Evolutionary conservation across 148 eudicot species (phyloP), one percentile per base, ranked within the genome.

Genomic region (Talinum fruticosum): DNA sequence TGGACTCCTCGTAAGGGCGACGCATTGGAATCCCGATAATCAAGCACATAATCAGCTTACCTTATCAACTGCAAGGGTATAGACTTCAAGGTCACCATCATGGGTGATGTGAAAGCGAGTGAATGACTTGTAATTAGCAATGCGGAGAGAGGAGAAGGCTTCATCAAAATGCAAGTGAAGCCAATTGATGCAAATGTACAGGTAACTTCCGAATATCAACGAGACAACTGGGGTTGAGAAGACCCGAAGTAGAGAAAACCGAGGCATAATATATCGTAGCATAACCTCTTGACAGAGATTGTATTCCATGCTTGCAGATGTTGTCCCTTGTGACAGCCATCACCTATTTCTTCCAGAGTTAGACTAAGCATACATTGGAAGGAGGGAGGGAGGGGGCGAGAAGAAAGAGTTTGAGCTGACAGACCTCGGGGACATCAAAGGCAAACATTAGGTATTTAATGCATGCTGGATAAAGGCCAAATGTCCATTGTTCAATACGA

Each of bases 361-460:
- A 72, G n/a, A n/a, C n/a, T n/a, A n/a, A n/a, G n/a, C n/a, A n/a
- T n/a, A n/a, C n/a, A n/a, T n/a, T n/a, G n/a, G n/a, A n/a, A n/a
- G n/a, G n/a, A n/a, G n/a, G n/a, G n/a, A n/a, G n/a, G n/a, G n/a
- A n/a, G n/a, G n/a, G 10, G 45, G 45, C 45, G 45, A 41, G 10
- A 5, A 41, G 5, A 1, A 51, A 72, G 67, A 21, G n/a, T 19
- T 5, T 10, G 47, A 53, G 51, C 14, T 26, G 10, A 67, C 62
- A 53, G 72, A 96, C 99, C 99, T 96, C 99, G 28, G 99, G 99
- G 76, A 96, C 89, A 85, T 96, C 99, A 79, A 96, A 96, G 68
- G 99, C 97, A 71, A 97, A 96, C 99, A 96, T 96, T 49, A 96
- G 88, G 85, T 96, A 96, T 79, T 96, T 96, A 41, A 93, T 93